Conservation (phyloP, 345 rosid genomes). For the Lumnitzera racemosa region DNA sequence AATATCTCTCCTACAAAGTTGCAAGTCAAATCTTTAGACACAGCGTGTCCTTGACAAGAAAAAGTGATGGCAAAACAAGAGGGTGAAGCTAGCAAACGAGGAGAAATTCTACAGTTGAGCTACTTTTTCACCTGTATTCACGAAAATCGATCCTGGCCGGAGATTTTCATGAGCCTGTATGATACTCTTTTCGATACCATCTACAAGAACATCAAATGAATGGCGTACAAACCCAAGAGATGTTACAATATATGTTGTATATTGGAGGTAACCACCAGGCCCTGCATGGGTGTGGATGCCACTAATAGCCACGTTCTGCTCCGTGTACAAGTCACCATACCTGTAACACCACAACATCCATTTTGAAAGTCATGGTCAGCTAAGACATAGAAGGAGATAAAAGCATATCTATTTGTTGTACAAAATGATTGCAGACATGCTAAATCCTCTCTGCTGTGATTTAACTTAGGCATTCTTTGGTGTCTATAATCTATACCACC, state of each 20-base stretch:
- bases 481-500: background rate
- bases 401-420: too few species aligned
- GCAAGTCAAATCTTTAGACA: background rate
- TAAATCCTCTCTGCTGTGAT: too few species aligned
- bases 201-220: constrained; percentile 88
- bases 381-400: background rate
- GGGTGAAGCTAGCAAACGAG: too few species aligned
- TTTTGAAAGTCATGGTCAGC: background rate
- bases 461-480: too few species aligned
- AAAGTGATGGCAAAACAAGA: constrained; percentile 3
- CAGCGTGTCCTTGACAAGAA: background rate
- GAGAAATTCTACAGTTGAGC: constrained; percentile 2
- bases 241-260: constrained; percentile 74
- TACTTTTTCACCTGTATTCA: constrained; percentile 54
- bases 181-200: constrained; percentile 89
- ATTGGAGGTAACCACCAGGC: constrained; percentile 97
- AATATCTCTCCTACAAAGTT: constrained; percentile 64
- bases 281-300: constrained; percentile 98
- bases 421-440: too few species aligned
- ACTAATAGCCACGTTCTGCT: constrained; percentile 82
- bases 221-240: constrained; percentile 94
- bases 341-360: constrained; percentile 28
- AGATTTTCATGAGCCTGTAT: constrained; percentile 89
- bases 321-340: constrained; percentile 81
- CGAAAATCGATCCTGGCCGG: constrained; percentile 68